Conservation (phyloP, 306 rosid species). For the Glycine tomentella region DNA sequence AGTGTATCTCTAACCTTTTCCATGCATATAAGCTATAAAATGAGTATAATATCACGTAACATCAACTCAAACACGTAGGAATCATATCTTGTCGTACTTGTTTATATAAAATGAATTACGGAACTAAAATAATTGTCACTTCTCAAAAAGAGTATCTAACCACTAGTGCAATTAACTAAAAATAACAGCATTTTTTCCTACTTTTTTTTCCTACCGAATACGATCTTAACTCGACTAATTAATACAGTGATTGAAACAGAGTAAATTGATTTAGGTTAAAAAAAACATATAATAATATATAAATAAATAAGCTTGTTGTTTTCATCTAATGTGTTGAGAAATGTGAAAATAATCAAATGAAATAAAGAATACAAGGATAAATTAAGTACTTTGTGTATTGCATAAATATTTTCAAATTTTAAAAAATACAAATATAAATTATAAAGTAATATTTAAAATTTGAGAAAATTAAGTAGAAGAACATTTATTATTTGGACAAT, state of each 20-base stretch:
- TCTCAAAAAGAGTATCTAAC: constrained; percentile 24
- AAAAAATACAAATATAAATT: background rate
- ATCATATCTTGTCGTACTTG: constrained; percentile 16
- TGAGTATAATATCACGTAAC: constrained; percentile 19
- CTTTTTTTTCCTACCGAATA: background rate
- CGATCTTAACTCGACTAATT: too few relatives aligned
- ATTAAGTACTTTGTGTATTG: background rate
- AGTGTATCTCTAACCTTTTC: constrained; percentile 14
- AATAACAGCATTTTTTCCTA: background rate
- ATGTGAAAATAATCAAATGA: background rate
- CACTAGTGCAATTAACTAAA: background rate
- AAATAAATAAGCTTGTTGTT: background rate
- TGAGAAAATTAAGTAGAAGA: background rate
- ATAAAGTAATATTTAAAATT: too few relatives aligned
- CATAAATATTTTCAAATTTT: background rate
- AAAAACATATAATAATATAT: background rate
- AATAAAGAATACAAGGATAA: background rate
- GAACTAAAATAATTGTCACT: constrained; percentile 29
- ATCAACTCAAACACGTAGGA: constrained; percentile 35
- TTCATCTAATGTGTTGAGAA: background rate
- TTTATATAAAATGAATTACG: background rate
- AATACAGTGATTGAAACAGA: too few relatives aligned
- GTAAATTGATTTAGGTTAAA: background rate
- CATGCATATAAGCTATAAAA: constrained; percentile 10
- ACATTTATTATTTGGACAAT: background rate